Evolutionary conservation across 2,329 filamentous ascomycete species (phyloP).

Genomic region (Aspergillus sergii): DNA sequence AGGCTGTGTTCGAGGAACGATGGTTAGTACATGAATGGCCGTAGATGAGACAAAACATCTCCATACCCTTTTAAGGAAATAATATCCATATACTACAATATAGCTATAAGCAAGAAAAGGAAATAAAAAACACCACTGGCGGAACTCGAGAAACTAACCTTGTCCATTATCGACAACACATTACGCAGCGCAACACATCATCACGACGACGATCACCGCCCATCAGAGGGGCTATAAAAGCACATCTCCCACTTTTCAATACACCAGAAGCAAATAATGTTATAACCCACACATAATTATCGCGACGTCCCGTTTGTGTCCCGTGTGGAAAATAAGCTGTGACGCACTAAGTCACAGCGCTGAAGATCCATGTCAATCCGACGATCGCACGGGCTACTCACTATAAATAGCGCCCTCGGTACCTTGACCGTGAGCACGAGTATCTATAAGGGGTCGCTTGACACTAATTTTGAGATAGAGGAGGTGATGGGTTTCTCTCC

Average conservation of each 20-base stretch:
- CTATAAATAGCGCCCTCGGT: not conserved
- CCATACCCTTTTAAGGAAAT: too few species aligned
- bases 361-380: not conserved
- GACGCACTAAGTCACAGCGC: not conserved
- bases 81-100: too few species aligned
- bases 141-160: not conserved
- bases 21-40: too few species aligned
- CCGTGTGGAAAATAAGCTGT: not conserved
- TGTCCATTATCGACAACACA: not conserved
- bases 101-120: fast-evolving
- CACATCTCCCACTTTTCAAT: not conserved
- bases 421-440: not conserved
- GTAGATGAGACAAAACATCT: too few species aligned
- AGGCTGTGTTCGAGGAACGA: too few species aligned
- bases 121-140: too few species aligned
- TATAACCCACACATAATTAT: not conserved
- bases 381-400: not conserved
- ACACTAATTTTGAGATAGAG: not conserved
- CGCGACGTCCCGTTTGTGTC: not conserved
- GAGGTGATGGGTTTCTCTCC: not conserved
- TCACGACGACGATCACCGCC: not conserved
- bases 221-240: not conserved
- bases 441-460: not conserved
- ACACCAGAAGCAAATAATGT: not conserved
- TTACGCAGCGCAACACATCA: not conserved